phyloP scores from a whole-genome alignment of 257 asterid species.

The Solanum ossicruentum region DNA sequence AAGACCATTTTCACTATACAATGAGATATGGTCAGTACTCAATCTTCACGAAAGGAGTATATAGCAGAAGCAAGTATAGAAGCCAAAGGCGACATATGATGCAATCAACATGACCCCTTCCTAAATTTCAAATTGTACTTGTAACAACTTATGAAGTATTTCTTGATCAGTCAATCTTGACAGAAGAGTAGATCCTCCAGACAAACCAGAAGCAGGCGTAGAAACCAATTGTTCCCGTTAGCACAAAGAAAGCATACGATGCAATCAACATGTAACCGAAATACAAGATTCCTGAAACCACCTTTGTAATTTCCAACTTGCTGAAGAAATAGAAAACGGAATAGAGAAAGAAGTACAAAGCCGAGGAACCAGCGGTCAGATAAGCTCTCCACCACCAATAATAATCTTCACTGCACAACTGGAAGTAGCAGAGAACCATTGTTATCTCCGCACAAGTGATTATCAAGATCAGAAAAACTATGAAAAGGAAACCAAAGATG shows the following conservation, averaged over 20 bases:
- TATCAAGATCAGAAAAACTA: constrained; percentile 63
- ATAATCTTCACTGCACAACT: constrained; percentile 82
- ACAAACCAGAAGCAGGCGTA: constrained; percentile 89
- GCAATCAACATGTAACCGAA: constrained; percentile 2
- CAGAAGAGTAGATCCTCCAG: constrained; percentile 69
- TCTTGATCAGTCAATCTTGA: constrained; percentile 59
- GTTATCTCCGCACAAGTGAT: constrained; percentile 79
- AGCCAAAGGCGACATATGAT: neutral
- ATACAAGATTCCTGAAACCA: constrained; percentile 2
- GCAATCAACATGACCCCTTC: neutral
- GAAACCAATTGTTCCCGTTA: constrained; percentile 85
- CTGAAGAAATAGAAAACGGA: constrained; percentile 1
- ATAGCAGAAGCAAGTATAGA: neutral
- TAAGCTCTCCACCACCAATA: constrained; percentile 97
- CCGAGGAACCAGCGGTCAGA: constrained; percentile 76
- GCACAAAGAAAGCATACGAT: constrained; percentile 14
- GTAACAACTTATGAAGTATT: neutral
- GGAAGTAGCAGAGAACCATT: constrained; percentile 87
- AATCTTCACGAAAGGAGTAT: neutral
- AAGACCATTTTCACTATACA: neutral
- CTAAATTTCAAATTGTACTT: neutral
- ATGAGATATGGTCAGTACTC: neutral
- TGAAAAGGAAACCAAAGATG: constrained; percentile 81
- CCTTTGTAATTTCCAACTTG: neutral
- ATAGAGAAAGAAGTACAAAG: constrained; percentile 13